Conservation (phyloP, 2,329 filamentous ascomycete species). For the Dichotomopilus funicola region DNA sequence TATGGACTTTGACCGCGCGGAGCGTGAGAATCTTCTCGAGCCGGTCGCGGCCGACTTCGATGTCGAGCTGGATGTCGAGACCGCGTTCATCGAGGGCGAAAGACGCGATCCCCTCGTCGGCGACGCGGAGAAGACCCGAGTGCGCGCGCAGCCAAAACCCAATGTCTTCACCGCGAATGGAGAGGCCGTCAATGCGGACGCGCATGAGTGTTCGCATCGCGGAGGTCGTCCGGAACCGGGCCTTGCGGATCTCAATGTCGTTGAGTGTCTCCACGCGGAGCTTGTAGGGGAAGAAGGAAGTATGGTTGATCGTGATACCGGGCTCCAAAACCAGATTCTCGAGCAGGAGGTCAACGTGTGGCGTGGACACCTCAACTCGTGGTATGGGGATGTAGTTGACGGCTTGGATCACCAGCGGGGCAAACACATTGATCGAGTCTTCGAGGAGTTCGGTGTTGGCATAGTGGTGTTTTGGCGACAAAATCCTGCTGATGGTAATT, state of each 20-base stretch:
- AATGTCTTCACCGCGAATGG: constrained; percentile 75
- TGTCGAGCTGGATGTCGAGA: constrained; percentile 76
- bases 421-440: constrained; percentile 72
- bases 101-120: constrained; percentile 77
- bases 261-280: constrained; percentile 78
- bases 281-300: constrained; percentile 82
- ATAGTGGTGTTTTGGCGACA: constrained; percentile 59
- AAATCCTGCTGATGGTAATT: constrained; percentile 59
- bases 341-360: constrained; percentile 75
- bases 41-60: constrained; percentile 72
- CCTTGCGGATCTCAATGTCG: constrained; percentile 78
- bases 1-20: constrained; percentile 66
- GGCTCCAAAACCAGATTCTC: constrained; percentile 91
- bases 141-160: constrained; percentile 86
- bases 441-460: constrained; percentile 65
- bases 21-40: constrained; percentile 78
- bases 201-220: constrained; percentile 64
- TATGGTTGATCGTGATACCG: constrained; percentile 73
- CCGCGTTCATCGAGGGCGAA: constrained; percentile 82
- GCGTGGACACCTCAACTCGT: constrained; percentile 77
- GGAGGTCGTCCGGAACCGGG: constrained; percentile 60
- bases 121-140: constrained; percentile 64
- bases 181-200: constrained; percentile 75
- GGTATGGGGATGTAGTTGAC: constrained; percentile 88
- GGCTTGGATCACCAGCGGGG: constrained; percentile 67